Base-by-base conservation (phyloP, 2,329 filamentous ascomycete species). In the Calonectria leucothoes region DNA sequence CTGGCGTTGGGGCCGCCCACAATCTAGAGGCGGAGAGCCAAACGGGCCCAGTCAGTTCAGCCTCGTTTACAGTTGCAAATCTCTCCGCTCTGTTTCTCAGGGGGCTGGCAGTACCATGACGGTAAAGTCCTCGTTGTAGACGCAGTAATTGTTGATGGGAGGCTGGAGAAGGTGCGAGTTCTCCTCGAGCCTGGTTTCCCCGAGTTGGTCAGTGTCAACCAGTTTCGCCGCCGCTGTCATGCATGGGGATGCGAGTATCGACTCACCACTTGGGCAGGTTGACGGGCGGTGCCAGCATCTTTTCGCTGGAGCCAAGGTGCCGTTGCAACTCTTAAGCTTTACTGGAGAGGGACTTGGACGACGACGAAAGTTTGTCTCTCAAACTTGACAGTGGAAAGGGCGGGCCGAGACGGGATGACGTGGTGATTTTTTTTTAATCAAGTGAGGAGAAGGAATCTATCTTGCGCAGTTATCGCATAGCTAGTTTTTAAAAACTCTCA, bases 141-240 rank as follows among this genome's bases (percentile, higher is more conserved):
- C 95, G 87, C 96, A 98, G 88, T 97, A 97, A 87, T 98, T 98
- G 87, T 98, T 98, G 82, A 98, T 93, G 1, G 97, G 97, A 0
- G 97, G 97, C 84, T 98, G 92, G 71, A 98, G 91, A 74, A 98
- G 93, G 83, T 98, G 96, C 0, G 94, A 93, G 85, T 98, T 98
- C 83, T 96, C 91, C 81, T 95, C 90, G 49, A 99, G 93, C 96
- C 96, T 98, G 35, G n/a, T n/a, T 55, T 61, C 39, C 35, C 39
- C 7, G 25, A 64, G 39, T n/a, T n/a, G n/a, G n/a, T 64, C 23
- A 64, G 59, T 17, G 23, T 20, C 23, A 42, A 35, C 20, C 20
- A 35, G 52, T 33, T 23, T 29, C 29, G 12, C 52, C 27, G 33
- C n/a, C 6, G 51, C 25, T 35, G 25, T 12, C 35, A 15, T 15